phyloP scores from a whole-genome alignment of 176 grass and related monocot species.

The Musa acuminata region DNA sequence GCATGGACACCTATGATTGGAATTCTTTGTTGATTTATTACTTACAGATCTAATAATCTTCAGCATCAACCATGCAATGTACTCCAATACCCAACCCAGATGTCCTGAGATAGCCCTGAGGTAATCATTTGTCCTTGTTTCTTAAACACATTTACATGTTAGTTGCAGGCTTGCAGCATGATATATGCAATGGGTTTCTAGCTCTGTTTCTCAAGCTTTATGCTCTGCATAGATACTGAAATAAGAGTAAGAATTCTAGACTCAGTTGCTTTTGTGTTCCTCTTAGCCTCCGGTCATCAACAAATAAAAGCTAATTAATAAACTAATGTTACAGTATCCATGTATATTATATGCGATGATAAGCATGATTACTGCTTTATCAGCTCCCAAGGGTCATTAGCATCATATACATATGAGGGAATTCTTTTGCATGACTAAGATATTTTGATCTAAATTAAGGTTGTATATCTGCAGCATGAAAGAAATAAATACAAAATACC shows the following conservation, averaged over 20 bases:
- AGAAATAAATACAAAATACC: too few relatives aligned
- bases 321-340: too few relatives aligned
- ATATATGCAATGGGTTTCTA: not conserved
- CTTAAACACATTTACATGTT: not conserved
- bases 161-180: not conserved
- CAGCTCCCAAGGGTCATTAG: too few relatives aligned
- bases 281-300: too few relatives aligned
- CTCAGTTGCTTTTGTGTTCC: not conserved
- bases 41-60: not conserved
- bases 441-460: too few relatives aligned
- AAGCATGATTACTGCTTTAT: too few relatives aligned
- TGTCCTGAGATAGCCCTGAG: not conserved
- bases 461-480: too few relatives aligned
- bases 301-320: too few relatives aligned
- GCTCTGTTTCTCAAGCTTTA: not conserved
- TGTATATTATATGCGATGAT: too few relatives aligned
- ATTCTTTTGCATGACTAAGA: too few relatives aligned
- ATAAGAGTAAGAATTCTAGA: not conserved
- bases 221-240: not conserved
- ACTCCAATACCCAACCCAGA: not conserved
- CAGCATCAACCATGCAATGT: not conserved
- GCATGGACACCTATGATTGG: not conserved
- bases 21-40: not conserved
- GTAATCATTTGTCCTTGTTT: not conserved
- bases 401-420: too few relatives aligned